A percentile compares a stretch with the other conserved stretches of the same genome.
Conservation (phyloP, 1,284 basidiomycete species). For the Porodaedalea pini region DNA sequence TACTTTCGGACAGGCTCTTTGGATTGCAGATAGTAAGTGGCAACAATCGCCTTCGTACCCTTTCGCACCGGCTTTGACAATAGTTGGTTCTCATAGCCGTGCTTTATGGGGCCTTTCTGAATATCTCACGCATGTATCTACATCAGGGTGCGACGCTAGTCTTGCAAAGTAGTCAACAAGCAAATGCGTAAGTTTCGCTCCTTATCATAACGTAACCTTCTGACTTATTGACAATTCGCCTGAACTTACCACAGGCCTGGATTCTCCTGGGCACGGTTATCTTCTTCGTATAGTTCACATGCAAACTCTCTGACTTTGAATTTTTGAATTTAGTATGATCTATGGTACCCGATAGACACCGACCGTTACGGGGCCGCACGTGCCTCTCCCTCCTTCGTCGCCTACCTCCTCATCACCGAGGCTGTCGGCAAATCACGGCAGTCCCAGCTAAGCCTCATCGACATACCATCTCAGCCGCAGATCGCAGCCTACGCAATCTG, state of each 20-base stretch:
- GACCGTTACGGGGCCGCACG: constrained; percentile 33
- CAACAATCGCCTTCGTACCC: background rate
- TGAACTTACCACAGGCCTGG: constrained; percentile 26
- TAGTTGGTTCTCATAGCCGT: constrained; percentile 30
- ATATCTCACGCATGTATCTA: constrained; percentile 35
- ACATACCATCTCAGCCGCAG: constrained; percentile 24
- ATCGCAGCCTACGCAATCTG: constrained; percentile 35
- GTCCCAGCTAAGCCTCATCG: constrained; percentile 29
- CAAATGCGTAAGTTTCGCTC: constrained; percentile 27
- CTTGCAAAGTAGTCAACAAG: constrained; percentile 33
- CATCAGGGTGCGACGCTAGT: constrained; percentile 37
- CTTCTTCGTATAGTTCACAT: too few species aligned
- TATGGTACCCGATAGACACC: constrained; percentile 34
- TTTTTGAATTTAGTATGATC: constrained; percentile 31
- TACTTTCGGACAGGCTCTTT: constrained; percentile 36
- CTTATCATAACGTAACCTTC: background rate
- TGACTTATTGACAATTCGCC: background rate
- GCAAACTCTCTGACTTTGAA: background rate
- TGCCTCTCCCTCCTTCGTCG: constrained; percentile 35
- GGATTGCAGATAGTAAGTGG: constrained; percentile 34
- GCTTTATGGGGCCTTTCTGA: constrained; percentile 32
- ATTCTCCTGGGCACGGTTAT: constrained; percentile 35
- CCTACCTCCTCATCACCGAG: constrained; percentile 35
- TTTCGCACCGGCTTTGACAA: too few species aligned
- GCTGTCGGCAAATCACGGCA: constrained; percentile 31